Evolutionary conservation across 768 basidiomycete genomes (phyloP).

Genomic region (Cytidiella melzeri): DNA sequence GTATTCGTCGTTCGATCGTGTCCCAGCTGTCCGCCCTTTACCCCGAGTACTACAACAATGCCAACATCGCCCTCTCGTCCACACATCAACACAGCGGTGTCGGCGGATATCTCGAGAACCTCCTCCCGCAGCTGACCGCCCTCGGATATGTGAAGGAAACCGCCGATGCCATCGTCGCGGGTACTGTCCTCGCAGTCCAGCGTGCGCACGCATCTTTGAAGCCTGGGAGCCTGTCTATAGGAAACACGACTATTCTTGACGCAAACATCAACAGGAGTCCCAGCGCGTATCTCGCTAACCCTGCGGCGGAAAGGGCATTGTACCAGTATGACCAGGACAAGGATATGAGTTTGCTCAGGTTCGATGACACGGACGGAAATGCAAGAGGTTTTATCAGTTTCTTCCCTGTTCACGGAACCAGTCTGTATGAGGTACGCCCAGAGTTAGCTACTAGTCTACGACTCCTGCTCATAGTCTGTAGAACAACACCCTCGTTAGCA

Average conservation of each 20-base stretch:
- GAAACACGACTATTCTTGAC: slow-evolving; percentile 62
- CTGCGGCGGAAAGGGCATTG: slow-evolving; percentile 56
- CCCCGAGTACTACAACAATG: slow-evolving; percentile 58
- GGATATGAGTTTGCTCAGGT: slow-evolving; percentile 60
- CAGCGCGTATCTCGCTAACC: slow-evolving; percentile 72
- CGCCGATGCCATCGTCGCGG: slow-evolving; percentile 64
- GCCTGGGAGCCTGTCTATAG: slow-evolving; percentile 53
- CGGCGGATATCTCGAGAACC: slow-evolving; percentile 72
- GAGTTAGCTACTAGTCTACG: background rate
- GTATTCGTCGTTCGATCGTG: slow-evolving; percentile 65
- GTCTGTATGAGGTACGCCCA: slow-evolving; percentile 59
- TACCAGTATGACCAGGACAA: slow-evolving; percentile 74
- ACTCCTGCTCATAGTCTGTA: too few relatives aligned
- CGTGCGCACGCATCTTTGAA: slow-evolving; percentile 59
- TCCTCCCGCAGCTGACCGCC: slow-evolving; percentile 71
- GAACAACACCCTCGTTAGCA: slow-evolving; percentile 80
- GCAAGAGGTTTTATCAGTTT: slow-evolving; percentile 66
- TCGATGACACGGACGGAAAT: slow-evolving; percentile 52
- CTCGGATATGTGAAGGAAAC: slow-evolving; percentile 69
- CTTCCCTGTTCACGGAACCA: slow-evolving; percentile 77
- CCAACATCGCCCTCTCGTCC: slow-evolving; percentile 70
- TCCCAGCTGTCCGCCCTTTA: slow-evolving; percentile 46
- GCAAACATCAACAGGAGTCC: slow-evolving; percentile 75
- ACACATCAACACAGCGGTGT: slow-evolving; percentile 77
- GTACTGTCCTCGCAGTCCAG: slow-evolving; percentile 62